These are phyloP conservation scores for Trypanosoma brucei DNA, from an alignment of 208 protist genomes.

Conservation along the genomic window DNA sequence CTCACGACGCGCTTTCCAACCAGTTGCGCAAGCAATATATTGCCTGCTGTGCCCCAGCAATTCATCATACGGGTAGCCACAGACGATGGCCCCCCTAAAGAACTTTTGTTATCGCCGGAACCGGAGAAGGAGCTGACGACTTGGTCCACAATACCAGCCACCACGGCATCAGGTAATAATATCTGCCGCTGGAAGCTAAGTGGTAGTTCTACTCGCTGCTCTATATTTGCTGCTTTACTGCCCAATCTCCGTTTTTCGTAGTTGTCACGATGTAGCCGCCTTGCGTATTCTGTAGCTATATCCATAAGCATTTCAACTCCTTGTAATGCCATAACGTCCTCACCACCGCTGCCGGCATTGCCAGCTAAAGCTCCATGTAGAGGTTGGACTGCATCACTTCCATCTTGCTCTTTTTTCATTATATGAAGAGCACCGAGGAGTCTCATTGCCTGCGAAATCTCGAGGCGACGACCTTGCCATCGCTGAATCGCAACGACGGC, in stretches of 20 bases:
- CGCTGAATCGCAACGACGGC: slow-evolving; percentile 29
- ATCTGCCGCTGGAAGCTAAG: not conserved
- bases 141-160: not conserved
- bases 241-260: not conserved
- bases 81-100: not conserved
- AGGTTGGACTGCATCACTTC: not conserved
- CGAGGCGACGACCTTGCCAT: slow-evolving; percentile 15
- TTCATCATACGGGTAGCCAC: not conserved
- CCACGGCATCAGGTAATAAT: not conserved
- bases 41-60: not conserved
- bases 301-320: slow-evolving; percentile 20
- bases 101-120: not conserved
- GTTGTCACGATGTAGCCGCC: slow-evolving; percentile 35
- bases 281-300: slow-evolving; percentile 24
- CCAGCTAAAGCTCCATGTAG: not conserved
- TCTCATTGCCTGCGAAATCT: slow-evolving; percentile 7
- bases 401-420: slow-evolving; percentile 11
- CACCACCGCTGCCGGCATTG: not conserved
- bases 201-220: no score
- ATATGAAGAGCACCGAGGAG: slow-evolving; percentile 25
- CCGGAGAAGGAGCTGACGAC: not conserved
- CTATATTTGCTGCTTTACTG: no score
- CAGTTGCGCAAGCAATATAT: not conserved
- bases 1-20: not conserved
- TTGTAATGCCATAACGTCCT: not conserved